Conservation (phyloP, 129 eudicot species). For the Pseudognaphalium luteoalbum region DNA sequence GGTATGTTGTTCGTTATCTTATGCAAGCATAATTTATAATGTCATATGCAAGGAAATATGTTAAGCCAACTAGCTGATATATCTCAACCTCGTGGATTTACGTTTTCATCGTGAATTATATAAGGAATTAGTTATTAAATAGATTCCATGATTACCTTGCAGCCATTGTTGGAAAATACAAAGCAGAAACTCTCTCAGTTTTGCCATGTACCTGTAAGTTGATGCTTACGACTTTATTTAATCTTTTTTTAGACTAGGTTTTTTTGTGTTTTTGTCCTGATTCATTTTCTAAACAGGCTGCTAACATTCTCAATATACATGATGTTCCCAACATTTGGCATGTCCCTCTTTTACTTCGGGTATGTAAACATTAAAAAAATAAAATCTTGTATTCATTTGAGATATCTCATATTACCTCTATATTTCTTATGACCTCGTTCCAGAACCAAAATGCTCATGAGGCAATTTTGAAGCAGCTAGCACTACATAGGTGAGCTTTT, state of each 20-base stretch:
- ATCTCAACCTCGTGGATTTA: not conserved
- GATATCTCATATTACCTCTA: slow-evolving; percentile 3
- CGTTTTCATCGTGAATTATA: not conserved
- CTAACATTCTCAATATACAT: slow-evolving; percentile 88
- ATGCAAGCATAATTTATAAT: not conserved
- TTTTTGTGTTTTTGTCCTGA: slow-evolving; percentile 7
- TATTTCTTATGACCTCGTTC: slow-evolving; percentile 17
- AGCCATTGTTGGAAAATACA: slow-evolving; percentile 89
- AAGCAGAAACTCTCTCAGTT: slow-evolving; percentile 92
- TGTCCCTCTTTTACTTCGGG: slow-evolving; percentile 88
- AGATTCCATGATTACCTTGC: slow-evolving; percentile 37
- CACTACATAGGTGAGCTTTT: slow-evolving; percentile 58
- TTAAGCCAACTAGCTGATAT: not conserved
- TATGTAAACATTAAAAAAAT: slow-evolving; percentile 30
- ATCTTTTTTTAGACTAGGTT: not conserved
- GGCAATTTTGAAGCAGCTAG: slow-evolving; percentile 75
- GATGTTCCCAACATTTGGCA: slow-evolving; percentile 99
- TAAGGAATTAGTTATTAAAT: slow-evolving; percentile 1
- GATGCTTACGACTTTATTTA: slow-evolving; percentile 8
- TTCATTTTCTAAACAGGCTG: slow-evolving; percentile 46
- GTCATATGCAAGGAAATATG: not conserved
- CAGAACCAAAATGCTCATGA: slow-evolving; percentile 95
- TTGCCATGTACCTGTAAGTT: slow-evolving; percentile 95
- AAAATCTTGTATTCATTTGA: slow-evolving; percentile 9
- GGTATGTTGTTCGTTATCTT: slow-evolving; percentile 41